These are phyloP conservation scores for Acarospora socialis DNA, from an alignment of 2,329 filamentous ascomycete genomes.

Conservation along the genomic window DNA sequence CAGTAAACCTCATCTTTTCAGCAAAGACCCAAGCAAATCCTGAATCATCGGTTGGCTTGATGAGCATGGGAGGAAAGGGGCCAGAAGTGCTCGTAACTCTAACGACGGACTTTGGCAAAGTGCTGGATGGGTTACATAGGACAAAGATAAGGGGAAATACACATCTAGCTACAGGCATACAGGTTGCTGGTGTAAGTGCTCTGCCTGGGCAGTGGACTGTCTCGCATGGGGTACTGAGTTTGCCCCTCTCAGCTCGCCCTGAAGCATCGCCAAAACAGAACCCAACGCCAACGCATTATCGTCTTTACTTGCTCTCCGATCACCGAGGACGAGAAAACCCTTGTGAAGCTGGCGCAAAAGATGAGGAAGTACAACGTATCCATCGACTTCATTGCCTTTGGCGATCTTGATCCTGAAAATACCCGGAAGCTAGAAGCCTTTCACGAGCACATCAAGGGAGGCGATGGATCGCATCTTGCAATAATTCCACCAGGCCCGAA, in stretches of 20 bases:
- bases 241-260: slow-evolving; percentile 57
- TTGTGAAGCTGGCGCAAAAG: slow-evolving; percentile 83
- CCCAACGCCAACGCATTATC: slow-evolving; percentile 90
- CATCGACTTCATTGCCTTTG: slow-evolving; percentile 90
- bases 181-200: slow-evolving; percentile 71
- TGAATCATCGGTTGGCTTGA: slow-evolving; percentile 90
- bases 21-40: slow-evolving; percentile 91
- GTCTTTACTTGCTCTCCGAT: slow-evolving; percentile 93
- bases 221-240: background rate
- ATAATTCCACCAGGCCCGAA: slow-evolving; percentile 83
- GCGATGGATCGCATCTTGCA: slow-evolving; percentile 80
- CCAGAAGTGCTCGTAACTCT: slow-evolving; percentile 93
- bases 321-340: slow-evolving; percentile 73
- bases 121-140: slow-evolving; percentile 78
- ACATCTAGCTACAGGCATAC: slow-evolving; percentile 84
- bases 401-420: slow-evolving; percentile 79
- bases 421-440: slow-evolving; percentile 84
- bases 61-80: slow-evolving; percentile 98
- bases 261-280: slow-evolving; percentile 96
- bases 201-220: slow-evolving; percentile 8
- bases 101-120: slow-evolving; percentile 90
- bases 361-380: slow-evolving; percentile 97
- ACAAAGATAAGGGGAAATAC: slow-evolving; percentile 86
- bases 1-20: slow-evolving; percentile 88
- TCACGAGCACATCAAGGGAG: slow-evolving; percentile 81